A percentile compares a stretch with the other conserved stretches of the same genome.
Evolutionary conservation across 495 filamentous ascomycete species (phyloP).

Genomic region (Emericellopsis terricola): DNA sequence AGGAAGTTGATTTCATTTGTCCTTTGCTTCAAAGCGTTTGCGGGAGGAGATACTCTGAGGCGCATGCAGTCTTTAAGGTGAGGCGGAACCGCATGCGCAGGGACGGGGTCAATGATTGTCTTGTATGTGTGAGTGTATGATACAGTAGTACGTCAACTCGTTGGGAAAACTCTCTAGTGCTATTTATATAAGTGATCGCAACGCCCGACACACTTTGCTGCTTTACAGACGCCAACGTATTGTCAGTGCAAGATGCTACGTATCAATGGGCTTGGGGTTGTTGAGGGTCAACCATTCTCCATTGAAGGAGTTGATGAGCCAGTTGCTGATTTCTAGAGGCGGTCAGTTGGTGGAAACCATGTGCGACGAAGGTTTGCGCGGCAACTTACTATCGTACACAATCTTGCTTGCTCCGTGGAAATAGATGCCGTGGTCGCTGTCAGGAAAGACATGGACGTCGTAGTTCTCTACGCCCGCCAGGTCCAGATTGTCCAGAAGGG

Average conservation of each 20-base stretch:
- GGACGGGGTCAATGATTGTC: too few relatives aligned
- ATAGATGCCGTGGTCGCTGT: constrained; percentile 87
- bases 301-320: constrained; percentile 95
- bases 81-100: too few relatives aligned
- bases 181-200: too few relatives aligned
- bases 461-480: constrained; percentile 78
- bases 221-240: neutral
- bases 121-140: too few relatives aligned
- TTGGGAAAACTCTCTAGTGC: too few relatives aligned
- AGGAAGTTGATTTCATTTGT: too few relatives aligned
- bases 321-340: constrained; percentile 58
- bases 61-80: too few relatives aligned
- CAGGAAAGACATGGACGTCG: constrained; percentile 89
- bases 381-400: constrained; percentile 78
- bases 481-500: constrained; percentile 74
- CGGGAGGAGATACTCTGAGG: too few relatives aligned
- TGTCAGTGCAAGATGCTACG: constrained; percentile 2
- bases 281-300: constrained; percentile 78
- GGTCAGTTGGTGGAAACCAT: constrained; percentile 13
- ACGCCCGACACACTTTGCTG: too few relatives aligned
- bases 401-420: constrained; percentile 88
- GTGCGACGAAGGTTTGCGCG: neutral
- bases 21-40: too few relatives aligned
- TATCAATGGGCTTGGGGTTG: constrained; percentile 48
- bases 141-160: neutral